Conservation (phyloP, 331 rosid species). For the Rosa hybrid region DNA sequence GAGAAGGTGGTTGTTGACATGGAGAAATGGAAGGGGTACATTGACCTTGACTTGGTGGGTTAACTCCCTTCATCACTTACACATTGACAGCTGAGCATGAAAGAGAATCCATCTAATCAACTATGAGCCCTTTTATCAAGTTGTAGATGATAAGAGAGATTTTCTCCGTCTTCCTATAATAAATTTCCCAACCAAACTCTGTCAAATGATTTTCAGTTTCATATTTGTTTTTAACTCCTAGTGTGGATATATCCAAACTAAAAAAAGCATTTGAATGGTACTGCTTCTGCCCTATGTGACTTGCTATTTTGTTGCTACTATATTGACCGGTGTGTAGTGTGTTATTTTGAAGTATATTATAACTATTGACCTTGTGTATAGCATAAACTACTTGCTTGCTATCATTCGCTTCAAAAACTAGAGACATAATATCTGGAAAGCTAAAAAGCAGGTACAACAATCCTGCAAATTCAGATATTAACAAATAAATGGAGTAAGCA, state of each 20-base stretch:
- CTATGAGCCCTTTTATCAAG: background rate
- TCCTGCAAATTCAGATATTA: background rate
- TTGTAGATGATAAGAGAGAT: background rate
- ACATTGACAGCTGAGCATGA: background rate
- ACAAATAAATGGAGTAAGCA: background rate
- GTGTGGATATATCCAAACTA: background rate
- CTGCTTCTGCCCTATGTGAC: background rate
- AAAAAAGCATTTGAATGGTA: background rate
- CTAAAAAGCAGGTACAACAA: slow-evolving; percentile 3
- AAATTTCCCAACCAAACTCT: background rate
- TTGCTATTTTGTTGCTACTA: background rate
- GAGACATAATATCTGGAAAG: too few relatives aligned
- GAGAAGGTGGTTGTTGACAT: background rate
- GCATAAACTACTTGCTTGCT: background rate
- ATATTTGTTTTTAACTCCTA: background rate
- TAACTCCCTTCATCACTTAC: too few relatives aligned
- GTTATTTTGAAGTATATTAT: background rate
- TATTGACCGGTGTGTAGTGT: background rate
- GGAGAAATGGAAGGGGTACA: too few relatives aligned
- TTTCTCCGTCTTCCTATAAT: background rate
- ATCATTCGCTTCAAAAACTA: background rate
- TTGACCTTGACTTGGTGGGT: too few relatives aligned
- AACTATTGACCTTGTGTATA: background rate
- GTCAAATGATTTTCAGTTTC: background rate
- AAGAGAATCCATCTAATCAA: background rate